Base-by-base conservation (phyloP, 306 rosid species). In the Rosa lucieae region DNA sequence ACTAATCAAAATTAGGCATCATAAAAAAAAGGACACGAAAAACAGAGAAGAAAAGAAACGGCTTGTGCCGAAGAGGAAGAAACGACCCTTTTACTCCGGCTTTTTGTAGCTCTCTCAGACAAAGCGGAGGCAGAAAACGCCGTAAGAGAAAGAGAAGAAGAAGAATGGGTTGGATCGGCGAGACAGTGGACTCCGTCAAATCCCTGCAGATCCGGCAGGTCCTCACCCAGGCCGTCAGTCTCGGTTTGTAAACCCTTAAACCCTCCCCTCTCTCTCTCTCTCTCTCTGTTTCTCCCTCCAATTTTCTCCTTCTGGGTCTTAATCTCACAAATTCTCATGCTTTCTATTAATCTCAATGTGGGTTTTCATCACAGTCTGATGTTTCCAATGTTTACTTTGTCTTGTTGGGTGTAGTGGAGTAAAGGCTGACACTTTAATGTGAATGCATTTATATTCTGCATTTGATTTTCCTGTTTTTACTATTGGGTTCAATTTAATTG, bases 161-260 rank as follows among this genome's bases (percentile, higher is more conserved):
- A 15, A 39, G 4, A 77, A 92, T 92, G 97, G 96, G 96, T 74
- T 90, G 86, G 89, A 86, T 90, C 82, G 89, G 89, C n/a, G 97
- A 92, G 70, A 79, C 79, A 20, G 61, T 92, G 49, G 93, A 90
- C 39, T 92, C 97, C 80, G 48, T 92, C 82, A 92, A 88, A 84
- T 92, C 96, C 82, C 74, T 92, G 78, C 97, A 90, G 97, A 88
- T 92, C 88, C 96, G 97, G 37, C 97, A 92, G 85, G 87, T 89
- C 63, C 89, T 92, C 70, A 82, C 91, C 32, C 97, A 92, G 82
- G 92, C 72, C 61, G 86, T 92, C 87, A 92, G 96, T 84, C 96
- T 92, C 32, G 97, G 97, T 92, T 74, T 52, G 96, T 67, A 48
- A 40, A 20, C 74, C 74, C 55, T 67, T 39, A 29, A 67, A 62